phyloP scores from a whole-genome alignment of 768 basidiomycete genomes.

The Leccinum sublutescens region DNA sequence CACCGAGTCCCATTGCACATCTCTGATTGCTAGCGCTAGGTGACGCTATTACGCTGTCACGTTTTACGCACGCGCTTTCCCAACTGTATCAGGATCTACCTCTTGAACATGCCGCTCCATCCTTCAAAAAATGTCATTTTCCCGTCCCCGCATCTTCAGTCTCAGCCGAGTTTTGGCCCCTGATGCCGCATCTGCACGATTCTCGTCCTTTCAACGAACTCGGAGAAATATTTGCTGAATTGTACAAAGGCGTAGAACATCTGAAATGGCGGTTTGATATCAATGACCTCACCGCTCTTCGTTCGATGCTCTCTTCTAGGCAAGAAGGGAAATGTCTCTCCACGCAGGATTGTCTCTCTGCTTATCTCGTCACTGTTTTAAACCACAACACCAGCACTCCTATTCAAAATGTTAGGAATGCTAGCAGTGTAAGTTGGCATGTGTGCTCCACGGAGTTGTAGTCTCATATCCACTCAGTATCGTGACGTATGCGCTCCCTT shows the following conservation, averaged over 20 bases:
- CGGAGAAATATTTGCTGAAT: conserved; percentile 11
- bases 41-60: conserved; percentile 27
- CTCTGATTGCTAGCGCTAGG: conserved; percentile 19
- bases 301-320: conserved; percentile 8
- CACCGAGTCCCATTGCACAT: not conserved
- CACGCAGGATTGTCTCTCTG: conserved; percentile 32
- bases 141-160: conserved; percentile 14
- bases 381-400: conserved; percentile 13
- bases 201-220: conserved; percentile 20
- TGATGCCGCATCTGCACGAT: conserved; percentile 27
- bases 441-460: not conserved
- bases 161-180: conserved; percentile 13
- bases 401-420: conserved; percentile 27
- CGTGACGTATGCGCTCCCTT: conserved; percentile 20
- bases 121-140: conserved; percentile 26
- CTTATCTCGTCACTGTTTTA: conserved; percentile 25
- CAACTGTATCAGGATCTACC: conserved; percentile 27
- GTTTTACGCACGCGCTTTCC: conserved; percentile 32
- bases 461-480: conserved; percentile 13
- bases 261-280: conserved; percentile 17
- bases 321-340: conserved; percentile 12
- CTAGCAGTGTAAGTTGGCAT: conserved; percentile 24
- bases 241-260: conserved; percentile 9
- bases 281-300: conserved; percentile 15
- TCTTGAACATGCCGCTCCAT: conserved; percentile 15